Conservation (phyloP, 768 basidiomycete genomes). For the Suillus subluteus region DNA sequence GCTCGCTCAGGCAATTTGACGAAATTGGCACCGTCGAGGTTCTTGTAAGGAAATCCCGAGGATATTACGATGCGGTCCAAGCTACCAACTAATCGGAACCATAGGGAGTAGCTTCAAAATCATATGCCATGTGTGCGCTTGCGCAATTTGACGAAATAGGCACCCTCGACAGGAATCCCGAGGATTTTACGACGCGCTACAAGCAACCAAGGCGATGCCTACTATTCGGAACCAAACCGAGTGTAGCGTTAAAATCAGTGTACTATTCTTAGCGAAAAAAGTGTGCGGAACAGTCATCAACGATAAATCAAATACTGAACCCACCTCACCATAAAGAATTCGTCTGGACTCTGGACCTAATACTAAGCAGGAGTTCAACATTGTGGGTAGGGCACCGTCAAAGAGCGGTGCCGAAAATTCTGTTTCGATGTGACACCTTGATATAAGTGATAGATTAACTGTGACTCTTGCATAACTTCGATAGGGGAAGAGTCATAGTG, state of each 20-base stretch:
- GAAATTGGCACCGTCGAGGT: slow-evolving; percentile 46
- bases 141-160: slow-evolving; percentile 53
- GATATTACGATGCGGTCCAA: background rate
- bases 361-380: too few relatives aligned
- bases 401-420: background rate
- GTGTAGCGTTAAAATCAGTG: background rate
- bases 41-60: slow-evolving; percentile 28
- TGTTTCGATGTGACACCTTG: too few relatives aligned
- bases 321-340: background rate
- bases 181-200: background rate
- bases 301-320: background rate
- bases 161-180: slow-evolving; percentile 33
- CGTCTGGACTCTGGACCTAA: too few relatives aligned
- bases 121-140: slow-evolving; percentile 33
- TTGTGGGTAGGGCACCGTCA: too few relatives aligned
- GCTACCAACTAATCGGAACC: background rate
- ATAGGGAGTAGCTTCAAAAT: background rate
- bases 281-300: background rate
- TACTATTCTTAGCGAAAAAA: background rate
- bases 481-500: background rate
- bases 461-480: background rate
- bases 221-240: background rate
- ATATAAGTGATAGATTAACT: background rate
- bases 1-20: slow-evolving; percentile 58
- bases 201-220: background rate